A percentile compares a stretch with the other conserved stretches of the same genome.
Evolutionary conservation across 805 yeast species (phyloP).

Genomic region (Kodamaea jinghongensis): DNA sequence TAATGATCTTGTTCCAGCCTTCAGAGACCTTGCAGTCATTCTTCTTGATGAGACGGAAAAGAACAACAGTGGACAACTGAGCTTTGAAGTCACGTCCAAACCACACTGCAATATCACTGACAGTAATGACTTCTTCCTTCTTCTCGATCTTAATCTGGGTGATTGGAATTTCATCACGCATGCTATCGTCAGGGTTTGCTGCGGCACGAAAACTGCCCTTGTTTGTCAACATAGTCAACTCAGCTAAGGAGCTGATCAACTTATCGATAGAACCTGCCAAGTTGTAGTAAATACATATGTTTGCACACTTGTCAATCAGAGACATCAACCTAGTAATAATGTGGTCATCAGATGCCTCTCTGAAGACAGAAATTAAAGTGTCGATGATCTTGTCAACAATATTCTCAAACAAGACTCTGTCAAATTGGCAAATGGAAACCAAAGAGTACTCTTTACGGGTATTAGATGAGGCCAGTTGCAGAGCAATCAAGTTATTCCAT

Average conservation of each 20-base stretch:
- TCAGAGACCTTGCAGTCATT: conserved; percentile 49
- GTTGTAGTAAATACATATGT: conserved; percentile 65
- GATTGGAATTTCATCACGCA: conserved; percentile 34
- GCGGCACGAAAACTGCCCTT: conserved; percentile 25
- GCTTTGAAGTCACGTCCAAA: conserved; percentile 92
- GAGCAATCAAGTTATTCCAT: conserved; percentile 69
- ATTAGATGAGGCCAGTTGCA: conserved; percentile 31
- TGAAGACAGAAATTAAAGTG: conserved; percentile 74
- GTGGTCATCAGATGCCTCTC: conserved; percentile 87
- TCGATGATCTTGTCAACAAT: conserved; percentile 64
- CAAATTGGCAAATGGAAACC: conserved; percentile 52
- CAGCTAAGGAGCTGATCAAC: conserved; percentile 63
- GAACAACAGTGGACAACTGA: conserved; percentile 81
- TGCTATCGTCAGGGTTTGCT: conserved; percentile 14
- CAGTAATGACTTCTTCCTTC: conserved; percentile 53
- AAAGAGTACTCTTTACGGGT: conserved; percentile 19
- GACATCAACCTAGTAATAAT: conserved; percentile 84
- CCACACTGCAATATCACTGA: conserved; percentile 76
- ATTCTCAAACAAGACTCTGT: conserved; percentile 64
- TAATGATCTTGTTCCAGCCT: conserved; percentile 62
- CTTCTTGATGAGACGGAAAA: conserved; percentile 71
- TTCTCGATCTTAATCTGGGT: conserved; percentile 46
- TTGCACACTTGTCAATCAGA: conserved; percentile 81
- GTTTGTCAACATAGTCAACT: conserved; percentile 63
- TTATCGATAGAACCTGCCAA: conserved; percentile 58